phyloP scores from a whole-genome alignment of 331 rosid genomes.

The Telfairia occidentalis region DNA sequence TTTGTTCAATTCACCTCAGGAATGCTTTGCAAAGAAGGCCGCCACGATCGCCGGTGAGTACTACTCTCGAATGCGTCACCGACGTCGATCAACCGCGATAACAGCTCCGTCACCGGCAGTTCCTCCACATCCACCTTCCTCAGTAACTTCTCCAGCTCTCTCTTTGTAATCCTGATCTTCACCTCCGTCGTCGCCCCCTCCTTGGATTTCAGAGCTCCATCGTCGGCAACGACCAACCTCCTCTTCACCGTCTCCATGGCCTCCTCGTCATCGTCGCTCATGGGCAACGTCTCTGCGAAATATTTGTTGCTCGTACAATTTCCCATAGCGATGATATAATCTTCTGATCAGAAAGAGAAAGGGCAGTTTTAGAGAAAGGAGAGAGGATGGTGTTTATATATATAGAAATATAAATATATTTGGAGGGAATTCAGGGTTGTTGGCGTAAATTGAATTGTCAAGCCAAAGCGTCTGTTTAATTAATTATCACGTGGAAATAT shows the following conservation, averaged over 20 bases:
- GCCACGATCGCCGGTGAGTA: neutral
- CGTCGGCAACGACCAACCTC: neutral
- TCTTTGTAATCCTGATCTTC: constrained; percentile 6
- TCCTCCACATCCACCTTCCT: neutral
- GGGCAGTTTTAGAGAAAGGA: neutral
- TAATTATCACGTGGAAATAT: neutral
- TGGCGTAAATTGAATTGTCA: neutral
- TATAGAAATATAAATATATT: neutral
- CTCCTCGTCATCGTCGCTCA: neutral
- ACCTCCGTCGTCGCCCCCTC: neutral
- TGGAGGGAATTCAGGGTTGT: neutral
- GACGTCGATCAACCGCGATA: neutral
- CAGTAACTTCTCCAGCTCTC: constrained; percentile 5
- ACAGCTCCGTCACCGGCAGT: neutral
- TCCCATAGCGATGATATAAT: neutral
- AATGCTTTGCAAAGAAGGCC: constrained; percentile 1
- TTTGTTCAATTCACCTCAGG: neutral
- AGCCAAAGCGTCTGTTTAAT: neutral
- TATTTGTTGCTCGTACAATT: neutral
- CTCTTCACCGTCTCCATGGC: neutral
- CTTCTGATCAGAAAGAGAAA: neutral
- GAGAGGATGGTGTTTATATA: neutral
- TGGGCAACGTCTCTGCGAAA: neutral
- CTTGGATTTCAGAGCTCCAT: neutral
- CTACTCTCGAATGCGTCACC: neutral